Base-by-base conservation (phyloP, 1,284 basidiomycete genomes). In the Phlebopus sp. region DNA sequence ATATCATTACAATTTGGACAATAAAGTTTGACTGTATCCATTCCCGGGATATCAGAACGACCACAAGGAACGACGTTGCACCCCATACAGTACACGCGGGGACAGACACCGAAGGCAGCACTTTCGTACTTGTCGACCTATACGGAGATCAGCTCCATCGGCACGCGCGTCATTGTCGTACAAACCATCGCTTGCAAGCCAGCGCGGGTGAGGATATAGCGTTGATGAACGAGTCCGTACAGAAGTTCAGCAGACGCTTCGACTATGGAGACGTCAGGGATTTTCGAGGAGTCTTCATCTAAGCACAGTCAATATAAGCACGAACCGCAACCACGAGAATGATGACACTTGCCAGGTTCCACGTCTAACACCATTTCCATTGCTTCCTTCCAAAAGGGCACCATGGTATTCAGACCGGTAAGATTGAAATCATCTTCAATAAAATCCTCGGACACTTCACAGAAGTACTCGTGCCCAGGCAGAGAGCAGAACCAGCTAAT, bases 321-420 rank as follows among this genome's bases (percentile, higher is more conserved):
- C 30, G 42, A 44, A 5, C 36, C 39, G 56, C 40, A 37, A 50
- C 47, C 45, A 54, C 52, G 43, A 53, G 50, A 44, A 52, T 49
- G 51, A 46, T n/a, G 14, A 36, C 38, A 59, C 84, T 67, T 69
- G 94, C 93, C 93, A 73, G 97, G 92, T 73, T 99, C 97, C 44
- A 99, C 96, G 70, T 99, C 97, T 51, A 99, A 73, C n/a, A 99
- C 94, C 97, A 99, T 99, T 74, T 99, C 97, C 82, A 99, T 87
- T 23, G 97, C 97, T 69, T 99, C 97, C 70, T 97, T 95, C 92
- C 97, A 99, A 67, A 99, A 99, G 8, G 97, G 88, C 27, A 99
- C 95, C 78, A 97, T 87, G 15, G 84, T 81, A 66, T 94, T 95
- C 56, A 99, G 72, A 2, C 97, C 97, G 1, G 97, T 99, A 46